These are phyloP conservation scores for Umbelopsis sp. DNA, from an alignment of 192 early-diverging fungal genomes.

Conservation along the genomic window DNA sequence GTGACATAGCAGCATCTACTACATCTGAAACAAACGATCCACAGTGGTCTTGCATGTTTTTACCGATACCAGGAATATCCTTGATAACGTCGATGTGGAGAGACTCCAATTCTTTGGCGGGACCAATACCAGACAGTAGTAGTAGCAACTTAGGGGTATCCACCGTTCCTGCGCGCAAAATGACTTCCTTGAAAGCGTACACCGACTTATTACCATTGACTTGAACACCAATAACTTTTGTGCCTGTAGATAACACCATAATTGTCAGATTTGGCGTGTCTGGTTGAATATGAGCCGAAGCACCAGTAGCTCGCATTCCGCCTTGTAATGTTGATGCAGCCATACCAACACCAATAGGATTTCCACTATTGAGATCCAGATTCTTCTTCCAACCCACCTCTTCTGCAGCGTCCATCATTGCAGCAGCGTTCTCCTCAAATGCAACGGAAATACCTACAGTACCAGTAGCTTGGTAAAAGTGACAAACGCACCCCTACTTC, in stretches of 20 bases:
- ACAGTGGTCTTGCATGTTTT: conserved; percentile 37
- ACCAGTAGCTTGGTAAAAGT: not conserved
- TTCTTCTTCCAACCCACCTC: not conserved
- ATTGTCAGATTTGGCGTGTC: not conserved
- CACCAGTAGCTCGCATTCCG: not conserved
- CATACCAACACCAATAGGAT: not conserved
- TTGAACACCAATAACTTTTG: not conserved
- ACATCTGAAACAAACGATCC: conserved; percentile 23
- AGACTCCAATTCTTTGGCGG: conserved; percentile 19
- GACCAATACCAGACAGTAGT: conserved; percentile 43
- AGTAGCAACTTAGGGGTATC: conserved; percentile 36
- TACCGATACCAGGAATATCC: conserved; percentile 36
- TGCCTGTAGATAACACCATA: not conserved
- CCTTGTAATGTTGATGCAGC: not conserved
- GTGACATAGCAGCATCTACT: not conserved
- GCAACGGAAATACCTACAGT: not conserved
- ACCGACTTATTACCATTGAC: conserved; percentile 15
- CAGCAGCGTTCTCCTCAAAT: not conserved
- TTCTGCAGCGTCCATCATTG: not conserved
- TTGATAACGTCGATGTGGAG: conserved; percentile 27
- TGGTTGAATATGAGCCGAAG: not conserved
- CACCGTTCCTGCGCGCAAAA: conserved; percentile 40
- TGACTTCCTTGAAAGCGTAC: conserved; percentile 32
- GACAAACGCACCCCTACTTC: not conserved
- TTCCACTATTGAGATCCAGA: not conserved